Evolutionary conservation across 225 moss, liverwort and hornwort species (phyloP).

Genomic region (Thuidium tamariscinum): DNA sequence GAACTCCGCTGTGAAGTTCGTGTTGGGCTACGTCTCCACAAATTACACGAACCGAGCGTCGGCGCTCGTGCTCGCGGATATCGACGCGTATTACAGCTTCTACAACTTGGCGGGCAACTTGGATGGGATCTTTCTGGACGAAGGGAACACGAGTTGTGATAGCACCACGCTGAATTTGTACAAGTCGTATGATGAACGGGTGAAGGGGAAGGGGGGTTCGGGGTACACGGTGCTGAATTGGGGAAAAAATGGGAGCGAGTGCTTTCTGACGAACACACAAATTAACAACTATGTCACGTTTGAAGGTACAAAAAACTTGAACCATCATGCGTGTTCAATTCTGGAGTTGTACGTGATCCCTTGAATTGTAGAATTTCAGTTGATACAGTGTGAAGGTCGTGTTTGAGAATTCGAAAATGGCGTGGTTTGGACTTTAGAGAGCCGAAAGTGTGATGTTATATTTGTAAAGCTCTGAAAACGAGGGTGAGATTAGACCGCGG

Average conservation of each 20-base stretch:
- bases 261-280: neutral
- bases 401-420: neutral
- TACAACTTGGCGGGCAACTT: no score
- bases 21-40: conserved; percentile 3
- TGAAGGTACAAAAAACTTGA: neutral
- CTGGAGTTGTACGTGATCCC: neutral
- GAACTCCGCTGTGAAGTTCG: neutral
- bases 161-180: neutral
- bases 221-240: conserved; percentile 31
- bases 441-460: neutral
- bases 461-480: neutral
- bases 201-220: neutral
- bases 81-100: no score
- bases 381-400: neutral
- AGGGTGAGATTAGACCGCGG: neutral
- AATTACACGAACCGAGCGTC: neutral
- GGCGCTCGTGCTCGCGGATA: neutral
- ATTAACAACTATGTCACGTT: conserved; percentile 14
- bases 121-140: no score
- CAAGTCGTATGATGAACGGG: neutral
- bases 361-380: neutral
- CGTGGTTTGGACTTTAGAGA: neutral
- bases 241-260: conserved; percentile 3
- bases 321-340: neutral
- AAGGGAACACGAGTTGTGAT: no score